These are phyloP conservation scores for Cairneyella variabilis DNA, from an alignment of 495 filamentous ascomycete species.

Conservation along the genomic window DNA sequence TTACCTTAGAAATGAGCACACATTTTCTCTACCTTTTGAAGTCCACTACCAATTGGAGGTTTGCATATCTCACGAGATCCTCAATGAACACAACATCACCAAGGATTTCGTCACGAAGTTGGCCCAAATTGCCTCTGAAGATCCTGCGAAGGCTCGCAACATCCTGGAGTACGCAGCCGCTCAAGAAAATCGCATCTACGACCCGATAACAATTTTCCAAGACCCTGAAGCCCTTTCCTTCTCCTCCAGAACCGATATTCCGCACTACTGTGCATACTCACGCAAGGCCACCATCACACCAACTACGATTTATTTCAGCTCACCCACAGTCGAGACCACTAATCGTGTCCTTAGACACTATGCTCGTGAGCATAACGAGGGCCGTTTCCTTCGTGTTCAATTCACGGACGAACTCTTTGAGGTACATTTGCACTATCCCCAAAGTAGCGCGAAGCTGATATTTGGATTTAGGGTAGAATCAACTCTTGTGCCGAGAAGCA, in stretches of 20 bases:
- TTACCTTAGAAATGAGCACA: constrained; percentile 42
- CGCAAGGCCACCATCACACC: constrained; percentile 79
- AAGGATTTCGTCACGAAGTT: constrained; percentile 62
- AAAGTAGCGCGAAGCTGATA: constrained; percentile 15
- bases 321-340: constrained; percentile 76
- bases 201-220: constrained; percentile 75
- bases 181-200: constrained; percentile 53
- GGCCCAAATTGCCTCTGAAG: constrained; percentile 37
- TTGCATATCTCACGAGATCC: constrained; percentile 73
- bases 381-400: constrained; percentile 80
- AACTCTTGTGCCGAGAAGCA: constrained; percentile 46
- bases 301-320: constrained; percentile 72
- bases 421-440: constrained; percentile 26
- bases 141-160: constrained; percentile 36
- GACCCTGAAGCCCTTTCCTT: constrained; percentile 40
- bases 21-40: constrained; percentile 54
- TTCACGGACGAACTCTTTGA: constrained; percentile 79
- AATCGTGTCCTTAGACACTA: constrained; percentile 82
- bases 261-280: constrained; percentile 67
- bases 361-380: constrained; percentile 54
- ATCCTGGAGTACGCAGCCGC: constrained; percentile 62
- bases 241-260: constrained; percentile 50
- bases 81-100: constrained; percentile 75
- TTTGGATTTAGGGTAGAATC: constrained; percentile 47
- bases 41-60: constrained; percentile 91